Evolutionary conservation across 805 yeast genomes (phyloP).

Genomic region (Kodamaea neixiangensis): DNA sequence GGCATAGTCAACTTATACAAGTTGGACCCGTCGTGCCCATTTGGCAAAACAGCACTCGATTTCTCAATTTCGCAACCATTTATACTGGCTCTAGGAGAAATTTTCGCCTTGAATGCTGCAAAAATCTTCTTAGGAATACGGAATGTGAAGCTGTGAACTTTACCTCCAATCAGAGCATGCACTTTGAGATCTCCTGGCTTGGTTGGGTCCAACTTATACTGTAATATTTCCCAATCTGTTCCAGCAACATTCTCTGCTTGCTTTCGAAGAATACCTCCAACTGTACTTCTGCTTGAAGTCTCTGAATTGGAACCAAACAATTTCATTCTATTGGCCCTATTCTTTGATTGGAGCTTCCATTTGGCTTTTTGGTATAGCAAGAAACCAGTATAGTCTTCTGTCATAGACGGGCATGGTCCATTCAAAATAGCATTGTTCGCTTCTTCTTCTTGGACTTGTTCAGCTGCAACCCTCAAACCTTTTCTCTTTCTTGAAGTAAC

Average conservation of each 20-base stretch:
- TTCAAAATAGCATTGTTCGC: constrained; percentile 47
- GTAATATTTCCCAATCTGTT: constrained; percentile 83
- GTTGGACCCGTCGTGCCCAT: constrained; percentile 54
- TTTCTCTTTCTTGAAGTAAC: constrained; percentile 50
- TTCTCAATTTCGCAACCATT: constrained; percentile 55
- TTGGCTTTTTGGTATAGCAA: constrained; percentile 78
- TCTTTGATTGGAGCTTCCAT: constrained; percentile 79
- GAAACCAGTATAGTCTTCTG: constrained; percentile 66
- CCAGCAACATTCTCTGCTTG: constrained; percentile 81
- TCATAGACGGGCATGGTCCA: constrained; percentile 64
- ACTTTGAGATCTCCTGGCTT: constrained; percentile 80
- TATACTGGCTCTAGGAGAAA: constrained; percentile 34
- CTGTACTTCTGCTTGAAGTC: constrained; percentile 54
- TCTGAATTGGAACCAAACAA: constrained; percentile 71
- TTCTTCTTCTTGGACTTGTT: constrained; percentile 46
- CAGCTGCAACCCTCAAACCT: constrained; percentile 24
- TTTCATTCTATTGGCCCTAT: constrained; percentile 68
- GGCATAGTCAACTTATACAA: constrained; percentile 69
- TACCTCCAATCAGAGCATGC: constrained; percentile 64
- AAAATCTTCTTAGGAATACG: constrained; percentile 74
- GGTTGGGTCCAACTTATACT: constrained; percentile 55
- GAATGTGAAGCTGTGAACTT: constrained; percentile 71
- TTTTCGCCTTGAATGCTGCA: constrained; percentile 59
- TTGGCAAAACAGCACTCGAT: constrained; percentile 67
- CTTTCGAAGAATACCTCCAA: constrained; percentile 68